These are phyloP conservation scores for Botrytis fabae DNA, from an alignment of 2,329 filamentous ascomycete species.

Conservation along the genomic window DNA sequence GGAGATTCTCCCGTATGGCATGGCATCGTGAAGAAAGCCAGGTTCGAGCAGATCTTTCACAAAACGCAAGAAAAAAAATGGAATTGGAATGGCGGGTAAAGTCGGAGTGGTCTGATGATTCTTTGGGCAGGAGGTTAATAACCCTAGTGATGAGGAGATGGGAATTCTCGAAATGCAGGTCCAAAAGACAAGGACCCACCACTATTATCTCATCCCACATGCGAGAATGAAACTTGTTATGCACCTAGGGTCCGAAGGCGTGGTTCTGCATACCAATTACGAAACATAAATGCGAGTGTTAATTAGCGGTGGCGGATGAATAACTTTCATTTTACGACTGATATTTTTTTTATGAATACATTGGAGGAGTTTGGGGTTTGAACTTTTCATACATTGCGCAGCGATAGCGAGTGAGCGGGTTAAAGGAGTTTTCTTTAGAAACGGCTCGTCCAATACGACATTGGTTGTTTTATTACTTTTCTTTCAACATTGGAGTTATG, in stretches of 20 bases:
- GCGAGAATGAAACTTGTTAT: slow-evolving; percentile 14
- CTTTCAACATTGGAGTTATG: not conserved
- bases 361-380: slow-evolving; percentile 11
- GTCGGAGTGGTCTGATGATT: slow-evolving; percentile 10
- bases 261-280: slow-evolving; percentile 19
- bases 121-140: slow-evolving; percentile 11
- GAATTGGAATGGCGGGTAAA: not conserved
- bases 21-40: not conserved
- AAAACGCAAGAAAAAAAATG: not conserved
- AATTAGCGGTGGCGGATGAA: slow-evolving; percentile 6
- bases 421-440: slow-evolving; percentile 9
- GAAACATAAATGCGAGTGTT: slow-evolving; percentile 6
- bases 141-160: slow-evolving; percentile 4
- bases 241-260: slow-evolving; percentile 18
- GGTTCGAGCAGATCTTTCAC: not conserved
- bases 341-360: slow-evolving; percentile 12
- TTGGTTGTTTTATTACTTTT: slow-evolving; percentile 2
- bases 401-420: not conserved
- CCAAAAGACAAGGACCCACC: slow-evolving; percentile 16
- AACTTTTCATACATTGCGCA: not conserved
- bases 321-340: not conserved
- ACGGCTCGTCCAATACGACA: slow-evolving; percentile 15
- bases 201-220: slow-evolving; percentile 11
- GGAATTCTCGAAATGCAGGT: slow-evolving; percentile 15
- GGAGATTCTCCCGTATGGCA: not conserved